These are phyloP conservation scores for Rhizopogon salebrosus DNA, from an alignment of 768 basidiomycete species.

Conservation along the genomic window DNA sequence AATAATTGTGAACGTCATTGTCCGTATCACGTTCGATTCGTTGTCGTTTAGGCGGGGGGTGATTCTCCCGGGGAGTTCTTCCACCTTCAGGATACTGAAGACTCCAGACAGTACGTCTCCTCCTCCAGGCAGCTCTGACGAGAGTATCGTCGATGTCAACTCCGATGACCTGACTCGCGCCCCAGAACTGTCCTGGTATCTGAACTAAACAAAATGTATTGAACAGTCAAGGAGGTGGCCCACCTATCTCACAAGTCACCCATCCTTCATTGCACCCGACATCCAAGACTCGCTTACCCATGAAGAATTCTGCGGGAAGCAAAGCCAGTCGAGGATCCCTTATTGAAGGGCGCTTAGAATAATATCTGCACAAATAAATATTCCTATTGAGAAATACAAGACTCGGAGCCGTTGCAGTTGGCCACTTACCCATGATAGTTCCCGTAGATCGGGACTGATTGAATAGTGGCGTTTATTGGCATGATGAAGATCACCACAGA, in stretches of 20 bases:
- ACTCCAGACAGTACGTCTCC: slow-evolving; percentile 68
- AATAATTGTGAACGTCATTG: slow-evolving; percentile 40
- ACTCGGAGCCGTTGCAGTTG: too few species aligned
- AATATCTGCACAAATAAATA: slow-evolving; percentile 54
- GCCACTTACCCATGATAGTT: slow-evolving; percentile 64
- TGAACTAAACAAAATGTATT: background rate
- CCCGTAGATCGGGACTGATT: slow-evolving; percentile 47
- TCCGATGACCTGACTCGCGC: slow-evolving; percentile 65
- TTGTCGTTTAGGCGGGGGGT: slow-evolving; percentile 8
- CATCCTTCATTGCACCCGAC: slow-evolving; percentile 85
- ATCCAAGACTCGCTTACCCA: slow-evolving; percentile 62
- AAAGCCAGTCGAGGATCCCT: slow-evolving; percentile 62
- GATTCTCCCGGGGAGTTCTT: background rate
- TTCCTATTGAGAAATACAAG: background rate
- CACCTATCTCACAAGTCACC: slow-evolving; percentile 85
- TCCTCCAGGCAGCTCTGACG: slow-evolving; percentile 71
- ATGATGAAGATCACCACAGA: background rate
- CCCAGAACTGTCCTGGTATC: slow-evolving; percentile 54
- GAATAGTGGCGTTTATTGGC: background rate
- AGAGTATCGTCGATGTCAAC: slow-evolving; percentile 82
- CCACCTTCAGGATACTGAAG: slow-evolving; percentile 34
- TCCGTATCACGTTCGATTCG: slow-evolving; percentile 2
- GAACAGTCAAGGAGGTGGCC: slow-evolving; percentile 6
- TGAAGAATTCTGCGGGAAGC: slow-evolving; percentile 51
- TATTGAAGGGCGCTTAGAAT: slow-evolving; percentile 61